Percentiles rank a stretch among this genome's conserved stretches.
Conservation (phyloP, 2,329 filamentous ascomycete species). For the Penicillium hesseltinei region DNA sequence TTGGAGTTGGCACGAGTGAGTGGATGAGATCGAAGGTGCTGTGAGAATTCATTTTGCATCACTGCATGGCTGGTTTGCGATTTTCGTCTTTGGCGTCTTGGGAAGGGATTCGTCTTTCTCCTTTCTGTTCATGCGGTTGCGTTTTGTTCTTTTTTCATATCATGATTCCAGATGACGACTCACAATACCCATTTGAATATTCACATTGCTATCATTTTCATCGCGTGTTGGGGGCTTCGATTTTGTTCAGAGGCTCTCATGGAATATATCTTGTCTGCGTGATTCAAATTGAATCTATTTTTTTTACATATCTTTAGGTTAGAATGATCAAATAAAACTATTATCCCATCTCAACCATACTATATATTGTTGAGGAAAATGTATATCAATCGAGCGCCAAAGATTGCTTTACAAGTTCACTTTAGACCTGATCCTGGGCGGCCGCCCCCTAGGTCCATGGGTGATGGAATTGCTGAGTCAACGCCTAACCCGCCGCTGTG, state of each 20-base stretch:
- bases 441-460: too few relatives aligned
- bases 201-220: constrained; percentile 12
- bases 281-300: neutral
- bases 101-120: neutral
- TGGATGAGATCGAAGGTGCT: constrained; percentile 83
- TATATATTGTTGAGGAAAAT: neutral
- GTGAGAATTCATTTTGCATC: constrained; percentile 34
- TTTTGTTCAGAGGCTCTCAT: neutral
- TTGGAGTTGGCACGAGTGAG: constrained; percentile 78
- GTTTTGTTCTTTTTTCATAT: constrained; percentile 6
- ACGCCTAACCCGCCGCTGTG: neutral
- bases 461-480: constrained; percentile 4
- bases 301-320: neutral
- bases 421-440: neutral
- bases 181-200: constrained; percentile 26
- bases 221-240: neutral
- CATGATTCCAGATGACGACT: constrained; percentile 18
- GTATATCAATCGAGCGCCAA: neutral
- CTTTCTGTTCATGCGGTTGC: constrained; percentile 1
- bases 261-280: constrained; percentile 7
- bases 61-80: constrained; percentile 4
- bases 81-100: constrained; percentile 2
- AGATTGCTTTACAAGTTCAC: too few relatives aligned
- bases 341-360: too few relatives aligned
- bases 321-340: too few relatives aligned